These are phyloP conservation scores for Colletotrichum tabaci DNA, from an alignment of 2,329 filamentous ascomycete species.

Conservation along the genomic window DNA sequence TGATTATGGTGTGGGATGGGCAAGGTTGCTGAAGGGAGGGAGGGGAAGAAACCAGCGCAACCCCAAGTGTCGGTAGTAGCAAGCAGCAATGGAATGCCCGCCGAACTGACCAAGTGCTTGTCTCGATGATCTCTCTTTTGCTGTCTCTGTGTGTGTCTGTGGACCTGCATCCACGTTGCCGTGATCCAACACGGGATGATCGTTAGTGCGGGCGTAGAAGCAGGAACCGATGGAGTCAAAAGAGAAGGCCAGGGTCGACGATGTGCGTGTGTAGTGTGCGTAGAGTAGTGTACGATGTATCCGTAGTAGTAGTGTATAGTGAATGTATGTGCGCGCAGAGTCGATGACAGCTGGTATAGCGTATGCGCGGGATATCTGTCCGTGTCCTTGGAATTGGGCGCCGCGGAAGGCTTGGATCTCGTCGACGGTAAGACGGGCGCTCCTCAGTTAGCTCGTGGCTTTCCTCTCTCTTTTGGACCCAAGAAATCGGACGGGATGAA, in stretches of 20 bases:
- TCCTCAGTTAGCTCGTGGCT: conserved; percentile 14
- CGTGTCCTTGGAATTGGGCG: conserved; percentile 16
- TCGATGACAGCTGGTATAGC: background rate
- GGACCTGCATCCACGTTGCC: conserved; percentile 44
- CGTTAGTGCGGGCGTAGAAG: conserved; percentile 46
- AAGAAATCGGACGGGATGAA: conserved; percentile 30
- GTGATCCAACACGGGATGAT: conserved; percentile 45
- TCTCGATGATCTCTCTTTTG: conserved; percentile 8
- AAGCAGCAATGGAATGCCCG: conserved; percentile 34
- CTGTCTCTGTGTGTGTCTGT: conserved; percentile 24
- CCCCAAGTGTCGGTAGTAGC: conserved; percentile 27
- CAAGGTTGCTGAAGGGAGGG: background rate
- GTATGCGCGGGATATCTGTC: conserved; percentile 5
- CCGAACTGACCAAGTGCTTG: conserved; percentile 35
- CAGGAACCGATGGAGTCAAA: conserved; percentile 33
- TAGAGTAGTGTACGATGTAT: no score
- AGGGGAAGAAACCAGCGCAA: conserved; percentile 25
- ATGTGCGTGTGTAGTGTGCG: background rate
- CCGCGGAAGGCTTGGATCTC: conserved; percentile 24
- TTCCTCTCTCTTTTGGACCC: conserved; percentile 17
- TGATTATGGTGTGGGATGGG: background rate
- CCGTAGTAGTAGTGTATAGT: no score
- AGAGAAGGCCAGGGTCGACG: conserved; percentile 1
- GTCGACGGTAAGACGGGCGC: conserved; percentile 19
- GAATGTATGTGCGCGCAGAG: background rate